Conservation (phyloP, 352 stramenopile genomes). For the Pythium rishiriense region DNA sequence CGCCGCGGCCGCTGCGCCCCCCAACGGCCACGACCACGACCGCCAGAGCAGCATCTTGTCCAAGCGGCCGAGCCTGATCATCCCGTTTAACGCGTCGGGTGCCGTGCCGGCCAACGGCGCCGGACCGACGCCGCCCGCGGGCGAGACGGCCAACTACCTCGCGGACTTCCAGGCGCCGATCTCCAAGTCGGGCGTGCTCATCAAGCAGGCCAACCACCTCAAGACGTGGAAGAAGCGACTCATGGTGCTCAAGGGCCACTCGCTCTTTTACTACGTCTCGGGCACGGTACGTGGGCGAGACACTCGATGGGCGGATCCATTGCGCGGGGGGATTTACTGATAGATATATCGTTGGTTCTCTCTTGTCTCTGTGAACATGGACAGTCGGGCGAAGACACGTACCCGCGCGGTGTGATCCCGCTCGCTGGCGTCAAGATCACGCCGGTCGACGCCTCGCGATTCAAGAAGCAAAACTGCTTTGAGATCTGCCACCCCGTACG, state of each 20-base stretch:
- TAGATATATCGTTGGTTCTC: background rate
- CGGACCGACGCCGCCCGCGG: conserved; percentile 9
- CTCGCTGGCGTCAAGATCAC: conserved; percentile 77
- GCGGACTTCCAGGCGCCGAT: conserved; percentile 82
- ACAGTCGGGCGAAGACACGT: conserved; percentile 84
- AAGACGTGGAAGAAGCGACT: conserved; percentile 90
- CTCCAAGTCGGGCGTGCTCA: conserved; percentile 82
- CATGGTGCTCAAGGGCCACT: conserved; percentile 88
- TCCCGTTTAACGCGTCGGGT: conserved; percentile 49
- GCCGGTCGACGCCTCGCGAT: conserved; percentile 69
- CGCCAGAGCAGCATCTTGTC: conserved; percentile 58
- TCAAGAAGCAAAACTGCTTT: conserved; percentile 88
- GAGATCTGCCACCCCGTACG: conserved; percentile 82
- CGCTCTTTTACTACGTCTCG: conserved; percentile 88
- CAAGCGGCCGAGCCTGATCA: conserved; percentile 75
- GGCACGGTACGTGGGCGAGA: conserved; percentile 56
- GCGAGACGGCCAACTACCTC: conserved; percentile 49
- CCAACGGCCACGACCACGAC: conserved; percentile 31
- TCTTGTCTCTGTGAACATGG: background rate
- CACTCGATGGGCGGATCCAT: background rate
- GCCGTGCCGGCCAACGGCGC: conserved; percentile 29
- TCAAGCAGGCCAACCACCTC: conserved; percentile 88
- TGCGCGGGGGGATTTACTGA: background rate
- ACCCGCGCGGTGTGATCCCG: conserved; percentile 78
- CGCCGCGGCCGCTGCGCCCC: background rate